Conservation (phyloP, 176 grass and related monocot species). For the Dactylis glomerata region DNA sequence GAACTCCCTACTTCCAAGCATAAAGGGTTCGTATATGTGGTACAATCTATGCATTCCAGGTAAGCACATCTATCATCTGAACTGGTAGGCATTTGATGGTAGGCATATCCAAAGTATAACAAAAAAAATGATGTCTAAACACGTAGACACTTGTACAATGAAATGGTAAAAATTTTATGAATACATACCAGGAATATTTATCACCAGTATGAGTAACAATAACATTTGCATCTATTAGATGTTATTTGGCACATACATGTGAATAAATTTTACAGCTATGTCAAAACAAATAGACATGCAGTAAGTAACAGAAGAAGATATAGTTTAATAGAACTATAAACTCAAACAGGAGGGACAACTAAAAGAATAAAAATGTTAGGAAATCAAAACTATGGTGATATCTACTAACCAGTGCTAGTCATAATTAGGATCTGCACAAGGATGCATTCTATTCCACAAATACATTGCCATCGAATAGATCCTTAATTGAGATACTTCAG, state of each 20-base stretch:
- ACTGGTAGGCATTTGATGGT: not conserved
- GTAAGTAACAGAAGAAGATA: not conserved
- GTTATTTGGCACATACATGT: not conserved
- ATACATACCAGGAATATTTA: not conserved
- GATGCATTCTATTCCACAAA: constrained; percentile 46
- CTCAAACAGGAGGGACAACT: constrained; percentile 10
- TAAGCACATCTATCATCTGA: not conserved
- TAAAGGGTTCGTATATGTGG: not conserved
- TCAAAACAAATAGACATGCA: not conserved
- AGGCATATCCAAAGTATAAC: not conserved
- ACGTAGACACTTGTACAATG: not conserved
- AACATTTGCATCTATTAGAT: not conserved
- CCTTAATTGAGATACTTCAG: constrained; percentile 65
- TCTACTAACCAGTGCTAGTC: constrained; percentile 37
- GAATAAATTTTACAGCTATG: constrained; percentile 23
- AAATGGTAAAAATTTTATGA: not conserved
- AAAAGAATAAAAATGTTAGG: constrained; percentile 5
- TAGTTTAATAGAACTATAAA: constrained; percentile 12
- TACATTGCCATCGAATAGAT: constrained; percentile 58
- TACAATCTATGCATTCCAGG: not conserved
- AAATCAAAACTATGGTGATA: constrained; percentile 28
- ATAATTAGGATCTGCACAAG: constrained; percentile 13
- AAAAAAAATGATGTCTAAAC: not conserved
- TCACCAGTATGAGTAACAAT: not conserved
- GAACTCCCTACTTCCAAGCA: not conserved